Percentiles rank a stretch among this genome's conserved stretches.
Evolutionary conservation across 1,139 yeast genomes (phyloP).

Genomic region (Cylindricascospora bacillispora): DNA sequence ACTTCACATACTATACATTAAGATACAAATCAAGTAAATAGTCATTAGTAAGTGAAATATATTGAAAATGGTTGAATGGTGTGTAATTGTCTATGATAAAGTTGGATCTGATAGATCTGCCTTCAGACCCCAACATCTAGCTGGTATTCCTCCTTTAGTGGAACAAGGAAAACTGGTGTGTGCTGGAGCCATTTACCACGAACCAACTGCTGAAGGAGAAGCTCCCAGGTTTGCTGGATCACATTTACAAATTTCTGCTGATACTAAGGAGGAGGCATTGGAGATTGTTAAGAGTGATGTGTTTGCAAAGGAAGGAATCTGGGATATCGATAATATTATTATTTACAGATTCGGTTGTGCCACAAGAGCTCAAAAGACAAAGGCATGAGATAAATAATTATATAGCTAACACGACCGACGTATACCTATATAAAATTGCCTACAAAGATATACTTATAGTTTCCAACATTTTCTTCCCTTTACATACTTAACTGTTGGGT

Average conservation of each 20-base stretch:
- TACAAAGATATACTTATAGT: no score
- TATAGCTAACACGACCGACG: no score
- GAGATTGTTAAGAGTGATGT: constrained; percentile 52
- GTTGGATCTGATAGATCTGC: constrained; percentile 48
- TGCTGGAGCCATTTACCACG: constrained; percentile 52
- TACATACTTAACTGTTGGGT: no score
- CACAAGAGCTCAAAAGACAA: constrained; percentile 1
- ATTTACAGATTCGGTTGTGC: constrained; percentile 46
- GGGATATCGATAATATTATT: constrained; percentile 58
- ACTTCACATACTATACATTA: no score
- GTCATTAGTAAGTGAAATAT: no score
- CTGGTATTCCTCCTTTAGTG: constrained; percentile 38
- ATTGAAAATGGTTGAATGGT: constrained; percentile 44
- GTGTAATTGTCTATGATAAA: constrained; percentile 59
- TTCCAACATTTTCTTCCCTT: no score
- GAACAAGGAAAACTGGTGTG: constrained; percentile 44
- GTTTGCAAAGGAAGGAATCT: constrained; percentile 52
- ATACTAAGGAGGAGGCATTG: constrained; percentile 47
- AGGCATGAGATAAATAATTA: not conserved
- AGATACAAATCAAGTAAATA: no score
- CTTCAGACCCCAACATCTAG: constrained; percentile 47
- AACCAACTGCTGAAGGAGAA: constrained; percentile 30
- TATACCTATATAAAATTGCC: no score
- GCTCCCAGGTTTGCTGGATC: constrained; percentile 59
- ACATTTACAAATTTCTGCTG: constrained; percentile 49